phyloP scores from a whole-genome alignment of 2,329 filamentous ascomycete species.

The Simplicillium aogashimaense region DNA sequence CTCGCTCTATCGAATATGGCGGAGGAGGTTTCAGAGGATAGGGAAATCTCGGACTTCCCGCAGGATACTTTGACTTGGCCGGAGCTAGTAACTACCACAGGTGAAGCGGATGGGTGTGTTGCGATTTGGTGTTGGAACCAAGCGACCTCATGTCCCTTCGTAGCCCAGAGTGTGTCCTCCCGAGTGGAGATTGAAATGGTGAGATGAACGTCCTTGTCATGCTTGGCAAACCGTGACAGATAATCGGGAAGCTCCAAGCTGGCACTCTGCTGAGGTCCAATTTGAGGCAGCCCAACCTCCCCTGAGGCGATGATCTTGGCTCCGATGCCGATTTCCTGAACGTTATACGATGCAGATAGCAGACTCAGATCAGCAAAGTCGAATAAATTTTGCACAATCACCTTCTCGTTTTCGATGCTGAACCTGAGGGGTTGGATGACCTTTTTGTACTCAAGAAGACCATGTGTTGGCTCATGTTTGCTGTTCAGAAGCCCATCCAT shows the following conservation, averaged over 20 bases:
- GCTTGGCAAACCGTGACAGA: slow-evolving; percentile 14
- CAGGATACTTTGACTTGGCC: slow-evolving; percentile 5
- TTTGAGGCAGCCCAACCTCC: slow-evolving; percentile 27
- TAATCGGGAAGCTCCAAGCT: slow-evolving; percentile 21
- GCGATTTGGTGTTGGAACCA: slow-evolving; percentile 39
- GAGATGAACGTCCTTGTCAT: slow-evolving; percentile 30
- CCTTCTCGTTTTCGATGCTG: slow-evolving; percentile 20
- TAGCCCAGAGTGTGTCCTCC: slow-evolving; percentile 37
- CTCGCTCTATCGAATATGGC: slow-evolving; percentile 33
- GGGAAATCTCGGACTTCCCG: slow-evolving; percentile 7
- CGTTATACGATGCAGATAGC: slow-evolving; percentile 29
- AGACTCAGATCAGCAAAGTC: slow-evolving; percentile 35
- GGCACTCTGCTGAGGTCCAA: slow-evolving; percentile 25
- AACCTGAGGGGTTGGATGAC: slow-evolving; percentile 44
- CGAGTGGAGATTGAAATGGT: slow-evolving; percentile 33
- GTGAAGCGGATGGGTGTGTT: too few species aligned
- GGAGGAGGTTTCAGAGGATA: slow-evolving; percentile 6
- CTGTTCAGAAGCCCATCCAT: slow-evolving; percentile 50
- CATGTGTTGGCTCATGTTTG: slow-evolving; percentile 45
- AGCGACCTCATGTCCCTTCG: slow-evolving; percentile 41
- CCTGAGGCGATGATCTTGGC: slow-evolving; percentile 20
- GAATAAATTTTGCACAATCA: slow-evolving; percentile 37
- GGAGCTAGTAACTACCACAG: neutral
- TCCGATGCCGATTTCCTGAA: slow-evolving; percentile 25
- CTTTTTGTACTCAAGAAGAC: slow-evolving; percentile 46